Evolutionary conservation across 176 grass and related monocot genomes (phyloP).

Genomic region (Bonia amplexicaulis): DNA sequence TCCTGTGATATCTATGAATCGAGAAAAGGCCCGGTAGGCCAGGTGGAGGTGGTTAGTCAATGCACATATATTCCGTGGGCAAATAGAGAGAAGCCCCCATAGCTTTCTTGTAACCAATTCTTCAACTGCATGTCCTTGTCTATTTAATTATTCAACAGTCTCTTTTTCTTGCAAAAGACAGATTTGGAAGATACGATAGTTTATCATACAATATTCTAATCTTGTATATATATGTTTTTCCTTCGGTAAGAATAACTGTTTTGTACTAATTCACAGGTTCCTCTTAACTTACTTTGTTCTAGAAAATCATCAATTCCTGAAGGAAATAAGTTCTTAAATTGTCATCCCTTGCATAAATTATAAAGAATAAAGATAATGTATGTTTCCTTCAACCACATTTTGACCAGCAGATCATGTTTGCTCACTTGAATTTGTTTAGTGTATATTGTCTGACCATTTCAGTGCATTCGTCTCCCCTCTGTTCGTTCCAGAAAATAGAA

Average conservation of each 20-base stretch:
- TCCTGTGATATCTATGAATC: slow-evolving; percentile 10
- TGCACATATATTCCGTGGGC: slow-evolving; percentile 22
- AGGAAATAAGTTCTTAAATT: slow-evolving; percentile 1
- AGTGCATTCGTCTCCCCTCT: slow-evolving; percentile 4
- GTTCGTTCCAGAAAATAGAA: slow-evolving; percentile 24
- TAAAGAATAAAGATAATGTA: slow-evolving; percentile 22
- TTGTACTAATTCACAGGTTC: slow-evolving; percentile 3
- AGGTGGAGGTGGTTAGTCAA: slow-evolving; percentile 3
- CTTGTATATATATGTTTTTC: not conserved
- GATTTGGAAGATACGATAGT: not conserved
- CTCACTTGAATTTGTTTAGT: slow-evolving; percentile 2
- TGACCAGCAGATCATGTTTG: slow-evolving; percentile 9
- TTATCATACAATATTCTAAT: not conserved
- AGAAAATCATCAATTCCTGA: not conserved
- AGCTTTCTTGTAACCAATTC: slow-evolving; percentile 28
- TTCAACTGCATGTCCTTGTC: slow-evolving; percentile 21
- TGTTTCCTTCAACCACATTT: slow-evolving; percentile 1
- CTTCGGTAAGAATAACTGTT: not conserved
- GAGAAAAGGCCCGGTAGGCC: not conserved
- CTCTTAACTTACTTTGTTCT: not conserved
- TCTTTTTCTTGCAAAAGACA: slow-evolving; percentile 24
- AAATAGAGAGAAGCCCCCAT: not conserved
- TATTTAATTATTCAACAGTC: slow-evolving; percentile 23
- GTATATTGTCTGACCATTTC: slow-evolving; percentile 29
- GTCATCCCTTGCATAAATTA: not conserved